Evolutionary conservation across 2,329 filamentous ascomycete genomes (phyloP).

Genomic region (Rachicladosporium sp.): DNA sequence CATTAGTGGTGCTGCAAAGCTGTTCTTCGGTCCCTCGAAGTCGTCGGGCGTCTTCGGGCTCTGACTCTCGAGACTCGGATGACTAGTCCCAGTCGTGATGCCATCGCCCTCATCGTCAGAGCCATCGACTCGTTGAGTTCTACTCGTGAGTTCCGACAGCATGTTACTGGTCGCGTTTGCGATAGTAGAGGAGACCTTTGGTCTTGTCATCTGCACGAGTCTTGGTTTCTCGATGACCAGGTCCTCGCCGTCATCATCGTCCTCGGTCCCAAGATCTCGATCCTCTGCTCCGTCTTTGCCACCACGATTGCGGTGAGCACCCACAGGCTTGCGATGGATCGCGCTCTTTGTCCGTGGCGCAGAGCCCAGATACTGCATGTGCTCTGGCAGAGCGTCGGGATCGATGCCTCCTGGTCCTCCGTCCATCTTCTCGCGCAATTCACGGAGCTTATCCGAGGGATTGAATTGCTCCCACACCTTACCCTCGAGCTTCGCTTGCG

Average conservation of each 20-base stretch:
- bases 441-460: slow-evolving; percentile 82
- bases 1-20: slow-evolving; percentile 10
- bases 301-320: not conserved
- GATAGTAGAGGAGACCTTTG: slow-evolving; percentile 50
- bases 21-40: slow-evolving; percentile 31
- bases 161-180: slow-evolving; percentile 35
- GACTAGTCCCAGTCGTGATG: slow-evolving; percentile 60
- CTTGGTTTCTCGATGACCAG: slow-evolving; percentile 67
- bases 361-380: slow-evolving; percentile 55
- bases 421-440: slow-evolving; percentile 92
- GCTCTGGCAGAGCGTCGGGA: slow-evolving; percentile 29
- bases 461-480: slow-evolving; percentile 75
- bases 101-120: slow-evolving; percentile 63
- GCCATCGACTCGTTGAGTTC: slow-evolving; percentile 59
- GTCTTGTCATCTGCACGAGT: slow-evolving; percentile 66
- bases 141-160: slow-evolving; percentile 59
- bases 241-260: slow-evolving; percentile 40
- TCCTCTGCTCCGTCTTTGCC: slow-evolving; percentile 4
- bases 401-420: slow-evolving; percentile 37
- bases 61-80: slow-evolving; percentile 60
- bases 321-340: slow-evolving; percentile 24
- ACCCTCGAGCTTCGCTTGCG: slow-evolving; percentile 92
- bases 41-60: slow-evolving; percentile 57
- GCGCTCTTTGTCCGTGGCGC: slow-evolving; percentile 28
- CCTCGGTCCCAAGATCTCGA: slow-evolving; percentile 22